Evolutionary conservation across 768 basidiomycete species (phyloP), one percentile per base, ranked within the genome.

Genomic region (Clavaria fumosa): DNA sequence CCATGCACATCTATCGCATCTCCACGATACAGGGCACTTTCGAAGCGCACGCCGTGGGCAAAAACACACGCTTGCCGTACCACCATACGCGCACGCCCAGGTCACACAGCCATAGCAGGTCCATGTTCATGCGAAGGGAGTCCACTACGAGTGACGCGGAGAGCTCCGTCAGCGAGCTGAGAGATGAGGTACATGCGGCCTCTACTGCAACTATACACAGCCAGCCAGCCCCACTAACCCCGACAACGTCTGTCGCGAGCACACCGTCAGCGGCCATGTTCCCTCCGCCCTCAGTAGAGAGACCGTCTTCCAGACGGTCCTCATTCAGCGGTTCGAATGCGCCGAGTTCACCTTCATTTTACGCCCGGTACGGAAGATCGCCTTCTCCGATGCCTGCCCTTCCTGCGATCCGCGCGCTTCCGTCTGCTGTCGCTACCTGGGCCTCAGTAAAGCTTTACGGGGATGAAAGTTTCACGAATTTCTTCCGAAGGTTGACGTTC

Each of bases 381-480:
- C 85, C 85, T 2, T 85, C 83, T 0, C 86, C 85, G 1, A 85
- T 86, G 77, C 81, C 85, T 7, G 86, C 90, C 4, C 70, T 96
- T 2, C 93, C 93, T 17, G 91, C 91, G 19, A 93, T 97, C 48
- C 75, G 90, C 23, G 71, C 77, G 9, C 69, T 78, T 3, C 64
- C 75, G 5, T 60, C 70, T 4, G 61, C 69, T 20, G 38, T 42
- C 32, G 50, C 56, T 10, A 52, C 66, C 12, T 81, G 75, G 78
- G 65, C 70, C 1, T 67, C 66, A 30, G 74, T 88, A 41, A 78
- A 78, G 51, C 63, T 99, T 10, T 99, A 97, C 50, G 89, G 91
- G 32, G 93, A 97, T 55, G 91, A 96, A 55, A 84, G 78, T 47
- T 86, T 75, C 50, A 89, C 88, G 3, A 89, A 91, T 48, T 99